A percentile compares a stretch with the other conserved stretches of the same genome.
These are phyloP conservation scores for Backusella tuberculispora DNA, from an alignment of 192 early-diverging fungal genomes.

Conservation along the genomic window DNA sequence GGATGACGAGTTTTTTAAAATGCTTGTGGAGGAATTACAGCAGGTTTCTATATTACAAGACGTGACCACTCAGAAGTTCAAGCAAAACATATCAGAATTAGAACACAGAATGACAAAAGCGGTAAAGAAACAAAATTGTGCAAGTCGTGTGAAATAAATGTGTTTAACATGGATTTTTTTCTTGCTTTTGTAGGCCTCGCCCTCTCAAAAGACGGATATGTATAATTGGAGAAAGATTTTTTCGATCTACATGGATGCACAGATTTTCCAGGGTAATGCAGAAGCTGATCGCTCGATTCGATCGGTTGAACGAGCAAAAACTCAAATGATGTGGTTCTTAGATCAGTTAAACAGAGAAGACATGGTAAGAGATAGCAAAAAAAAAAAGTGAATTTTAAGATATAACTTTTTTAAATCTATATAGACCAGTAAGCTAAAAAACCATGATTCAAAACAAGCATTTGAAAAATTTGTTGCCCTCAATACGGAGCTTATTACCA, in stretches of 20 bases:
- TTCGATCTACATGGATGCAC: slow-evolving; percentile 67
- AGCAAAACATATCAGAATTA: slow-evolving; percentile 35
- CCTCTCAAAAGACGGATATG: slow-evolving; percentile 65
- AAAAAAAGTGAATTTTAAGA: background rate
- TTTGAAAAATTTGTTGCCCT: slow-evolving; percentile 64
- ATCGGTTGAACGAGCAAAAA: slow-evolving; percentile 53
- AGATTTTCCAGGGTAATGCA: slow-evolving; percentile 67
- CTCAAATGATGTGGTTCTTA: slow-evolving; percentile 66
- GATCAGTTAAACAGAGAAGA: slow-evolving; percentile 53
- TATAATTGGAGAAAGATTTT: slow-evolving; percentile 78
- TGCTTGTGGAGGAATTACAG: slow-evolving; percentile 35
- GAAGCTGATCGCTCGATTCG: slow-evolving; percentile 61
- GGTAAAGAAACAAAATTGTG: slow-evolving; percentile 20
- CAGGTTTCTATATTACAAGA: slow-evolving; percentile 23
- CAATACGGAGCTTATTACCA: slow-evolving; percentile 73
- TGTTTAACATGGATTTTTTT: background rate
- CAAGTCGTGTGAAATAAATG: background rate
- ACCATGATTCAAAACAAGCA: slow-evolving; percentile 28
- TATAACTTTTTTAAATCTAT: background rate
- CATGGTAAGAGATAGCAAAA: slow-evolving; percentile 29
- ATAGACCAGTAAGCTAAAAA: background rate
- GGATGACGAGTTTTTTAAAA: slow-evolving; percentile 45
- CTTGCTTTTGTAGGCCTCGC: slow-evolving; percentile 37
- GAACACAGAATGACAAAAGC: slow-evolving; percentile 28
- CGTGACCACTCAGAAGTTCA: slow-evolving; percentile 28